These are phyloP conservation scores for Ascochyta koolunga DNA, from an alignment of 2,329 filamentous ascomycete genomes.

Conservation along the genomic window DNA sequence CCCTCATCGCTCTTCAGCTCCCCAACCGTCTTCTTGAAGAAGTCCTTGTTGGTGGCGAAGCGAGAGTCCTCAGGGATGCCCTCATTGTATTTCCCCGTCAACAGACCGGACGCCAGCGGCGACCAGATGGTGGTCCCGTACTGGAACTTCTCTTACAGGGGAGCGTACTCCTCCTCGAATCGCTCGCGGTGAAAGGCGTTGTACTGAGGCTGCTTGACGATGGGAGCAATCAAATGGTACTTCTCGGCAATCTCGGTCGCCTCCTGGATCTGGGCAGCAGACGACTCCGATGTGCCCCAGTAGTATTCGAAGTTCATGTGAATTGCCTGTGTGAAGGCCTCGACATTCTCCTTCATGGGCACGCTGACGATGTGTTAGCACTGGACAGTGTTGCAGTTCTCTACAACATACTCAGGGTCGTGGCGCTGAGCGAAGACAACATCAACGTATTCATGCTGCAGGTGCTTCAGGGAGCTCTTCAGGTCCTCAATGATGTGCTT, in stretches of 20 bases:
- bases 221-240: slow-evolving; percentile 65
- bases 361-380: slow-evolving; percentile 47
- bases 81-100: slow-evolving; percentile 70
- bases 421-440: slow-evolving; percentile 67
- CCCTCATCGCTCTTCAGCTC: slow-evolving; percentile 57
- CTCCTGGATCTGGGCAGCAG: slow-evolving; percentile 64
- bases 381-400: background rate
- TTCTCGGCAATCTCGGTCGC: slow-evolving; percentile 66
- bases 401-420: slow-evolving; percentile 52
- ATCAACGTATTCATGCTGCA: slow-evolving; percentile 71
- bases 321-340: slow-evolving; percentile 59
- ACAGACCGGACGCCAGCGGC: slow-evolving; percentile 60
- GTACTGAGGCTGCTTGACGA: slow-evolving; percentile 64
- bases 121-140: slow-evolving; percentile 65
- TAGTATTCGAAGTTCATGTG: slow-evolving; percentile 63
- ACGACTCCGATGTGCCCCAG: slow-evolving; percentile 64
- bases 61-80: slow-evolving; percentile 66
- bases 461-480: slow-evolving; percentile 62
- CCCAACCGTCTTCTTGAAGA: slow-evolving; percentile 63
- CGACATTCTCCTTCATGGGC: slow-evolving; percentile 68
- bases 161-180: slow-evolving; percentile 67
- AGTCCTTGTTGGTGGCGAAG: slow-evolving; percentile 63
- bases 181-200: slow-evolving; percentile 66
- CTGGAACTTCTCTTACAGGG: slow-evolving; percentile 62
- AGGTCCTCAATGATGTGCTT: slow-evolving; percentile 64